These are phyloP conservation scores for Xylariaceae sp. DNA, from an alignment of 2,329 filamentous ascomycete genomes.

Conservation along the genomic window DNA sequence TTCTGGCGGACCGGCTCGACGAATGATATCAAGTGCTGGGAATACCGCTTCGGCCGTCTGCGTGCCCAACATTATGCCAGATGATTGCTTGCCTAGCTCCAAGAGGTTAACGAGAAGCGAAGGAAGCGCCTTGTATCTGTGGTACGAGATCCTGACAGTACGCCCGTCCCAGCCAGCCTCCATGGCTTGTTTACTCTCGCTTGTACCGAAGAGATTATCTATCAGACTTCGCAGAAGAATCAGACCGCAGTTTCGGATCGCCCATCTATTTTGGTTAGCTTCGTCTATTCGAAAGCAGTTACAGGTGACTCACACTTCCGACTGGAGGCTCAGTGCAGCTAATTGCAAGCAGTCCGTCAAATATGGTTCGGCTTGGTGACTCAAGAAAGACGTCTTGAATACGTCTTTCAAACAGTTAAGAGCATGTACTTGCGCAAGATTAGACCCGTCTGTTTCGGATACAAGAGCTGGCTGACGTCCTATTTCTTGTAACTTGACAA, in stretches of 20 bases:
- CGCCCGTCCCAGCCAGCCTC: conserved; percentile 70
- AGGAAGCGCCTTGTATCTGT: conserved; percentile 71
- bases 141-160: conserved; percentile 71
- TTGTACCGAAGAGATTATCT: conserved; percentile 77
- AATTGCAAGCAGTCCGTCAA: conserved; percentile 77
- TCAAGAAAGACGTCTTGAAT: conserved; percentile 81
- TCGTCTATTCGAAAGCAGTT: not conserved
- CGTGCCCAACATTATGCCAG: conserved; percentile 41
- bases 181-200: conserved; percentile 69
- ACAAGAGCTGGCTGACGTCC: conserved; percentile 60
- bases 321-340: conserved; percentile 80
- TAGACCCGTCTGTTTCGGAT: conserved; percentile 66
- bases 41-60: conserved; percentile 75
- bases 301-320: conserved; percentile 66
- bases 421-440: conserved; percentile 90
- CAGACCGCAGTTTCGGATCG: conserved; percentile 90
- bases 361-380: conserved; percentile 74
- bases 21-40: conserved; percentile 81
- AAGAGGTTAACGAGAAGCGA: conserved; percentile 69
- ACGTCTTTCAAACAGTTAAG: conserved; percentile 93
- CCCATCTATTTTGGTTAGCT: conserved; percentile 67
- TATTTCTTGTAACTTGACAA: conserved; percentile 67
- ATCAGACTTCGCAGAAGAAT: conserved; percentile 88
- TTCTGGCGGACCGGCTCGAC: conserved; percentile 72
- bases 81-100: conserved; percentile 54